These are phyloP conservation scores for Metschnikowia borealis DNA, from an alignment of 805 yeast genomes.

Conservation along the genomic window DNA sequence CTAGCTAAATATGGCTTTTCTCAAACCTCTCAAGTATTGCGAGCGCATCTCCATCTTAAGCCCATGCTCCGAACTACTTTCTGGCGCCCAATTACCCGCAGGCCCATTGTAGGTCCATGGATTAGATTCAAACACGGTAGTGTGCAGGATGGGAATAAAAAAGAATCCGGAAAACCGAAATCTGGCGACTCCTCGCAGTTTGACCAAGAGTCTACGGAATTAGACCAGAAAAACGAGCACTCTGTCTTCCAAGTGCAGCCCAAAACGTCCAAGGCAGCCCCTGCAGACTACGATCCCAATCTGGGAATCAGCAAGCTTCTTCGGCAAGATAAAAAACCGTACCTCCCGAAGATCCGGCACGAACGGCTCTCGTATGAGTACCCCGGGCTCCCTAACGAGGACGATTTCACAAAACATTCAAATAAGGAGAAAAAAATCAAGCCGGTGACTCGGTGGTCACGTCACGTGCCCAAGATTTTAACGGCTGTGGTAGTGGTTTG, in stretches of 20 bases:
- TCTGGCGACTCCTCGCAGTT: not conserved
- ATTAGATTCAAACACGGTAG: not conserved
- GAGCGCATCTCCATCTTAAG: not conserved
- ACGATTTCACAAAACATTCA: slow-evolving; percentile 32
- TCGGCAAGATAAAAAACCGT: slow-evolving; percentile 40
- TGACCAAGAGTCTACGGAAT: not conserved
- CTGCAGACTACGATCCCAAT: slow-evolving; percentile 14
- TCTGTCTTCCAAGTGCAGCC: slow-evolving; percentile 8
- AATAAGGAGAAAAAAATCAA: slow-evolving; percentile 22
- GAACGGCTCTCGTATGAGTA: slow-evolving; percentile 38
- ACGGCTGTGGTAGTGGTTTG: slow-evolving; percentile 31
- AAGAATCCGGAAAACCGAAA: not conserved
- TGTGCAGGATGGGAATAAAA: not conserved
- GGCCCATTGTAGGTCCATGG: not conserved
- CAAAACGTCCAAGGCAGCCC: slow-evolving; percentile 15
- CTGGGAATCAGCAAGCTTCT: slow-evolving; percentile 20
- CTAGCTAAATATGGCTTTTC: too few species aligned
- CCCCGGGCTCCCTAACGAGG: slow-evolving; percentile 43
- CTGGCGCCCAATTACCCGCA: not conserved
- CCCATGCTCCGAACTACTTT: slow-evolving; percentile 1
- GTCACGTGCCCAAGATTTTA: slow-evolving; percentile 38
- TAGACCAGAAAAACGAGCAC: not conserved
- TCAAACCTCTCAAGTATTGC: not conserved
- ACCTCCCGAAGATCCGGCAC: slow-evolving; percentile 37
- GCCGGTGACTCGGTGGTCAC: slow-evolving; percentile 33